Conservation (phyloP, 192 early-diverging fungal genomes). For the Backusella sp. region DNA sequence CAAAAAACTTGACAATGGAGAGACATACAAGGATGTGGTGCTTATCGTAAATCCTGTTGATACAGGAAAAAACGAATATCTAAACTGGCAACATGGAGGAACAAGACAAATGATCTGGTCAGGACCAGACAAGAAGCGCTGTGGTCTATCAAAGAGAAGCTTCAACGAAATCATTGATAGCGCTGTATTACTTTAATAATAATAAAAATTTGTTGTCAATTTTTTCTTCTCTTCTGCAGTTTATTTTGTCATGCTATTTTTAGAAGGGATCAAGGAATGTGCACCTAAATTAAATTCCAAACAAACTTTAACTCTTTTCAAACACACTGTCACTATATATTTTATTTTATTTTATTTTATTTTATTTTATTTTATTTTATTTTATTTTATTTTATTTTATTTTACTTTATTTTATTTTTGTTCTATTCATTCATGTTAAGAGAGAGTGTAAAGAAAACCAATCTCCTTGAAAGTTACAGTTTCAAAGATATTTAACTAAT, state of each 20-base stretch:
- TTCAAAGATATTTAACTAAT: neutral
- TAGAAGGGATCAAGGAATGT: neutral
- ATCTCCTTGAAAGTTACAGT: neutral
- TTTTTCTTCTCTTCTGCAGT: neutral
- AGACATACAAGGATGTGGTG: neutral
- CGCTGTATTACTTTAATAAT: neutral
- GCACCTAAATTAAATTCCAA: neutral
- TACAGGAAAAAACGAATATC: neutral
- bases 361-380: too few species aligned
- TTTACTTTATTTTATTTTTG: too few species aligned
- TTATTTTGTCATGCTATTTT: neutral
- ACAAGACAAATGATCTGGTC: neutral
- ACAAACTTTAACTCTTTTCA: neutral
- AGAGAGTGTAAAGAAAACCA: neutral
- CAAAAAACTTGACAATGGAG: neutral
- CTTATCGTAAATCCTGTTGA: neutral
- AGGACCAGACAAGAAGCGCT: neutral
- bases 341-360: too few species aligned
- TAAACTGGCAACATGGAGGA: neutral
- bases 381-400: too few species aligned
- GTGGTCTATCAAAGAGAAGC: neutral
- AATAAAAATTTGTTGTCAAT: neutral
- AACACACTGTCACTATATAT: neutral
- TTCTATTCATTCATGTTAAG: too few species aligned
- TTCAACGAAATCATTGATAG: neutral